Base-by-base conservation (phyloP, 2,329 filamentous ascomycete genomes). In the Aspergillus viridinutans region DNA sequence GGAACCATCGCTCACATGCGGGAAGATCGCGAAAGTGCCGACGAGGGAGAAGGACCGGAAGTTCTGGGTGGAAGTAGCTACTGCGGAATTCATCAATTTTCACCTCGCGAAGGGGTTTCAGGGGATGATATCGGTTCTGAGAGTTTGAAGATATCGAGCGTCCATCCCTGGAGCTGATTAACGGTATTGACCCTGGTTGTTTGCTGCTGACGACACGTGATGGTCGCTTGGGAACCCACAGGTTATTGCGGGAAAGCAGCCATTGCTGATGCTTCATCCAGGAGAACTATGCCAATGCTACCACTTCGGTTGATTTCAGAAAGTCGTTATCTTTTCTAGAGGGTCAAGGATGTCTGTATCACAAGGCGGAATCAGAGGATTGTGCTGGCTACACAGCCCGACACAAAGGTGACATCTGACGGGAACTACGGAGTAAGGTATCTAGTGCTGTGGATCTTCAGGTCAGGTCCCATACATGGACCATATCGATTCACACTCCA, bases 1-100 rank as follows among this genome's bases (percentile, higher is more conserved):
- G 56, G 64, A 90, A 90, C 88, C 88, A 90, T 61, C 81, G 83
- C 3, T 65, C 66, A 21, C 79, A 72, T 1, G 85, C 85, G 0
- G 85, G 83, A 1, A 87, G 67, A 9, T 73, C 51, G 26, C 62
- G 60, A 50, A 81, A 81, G 2, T 69, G 65, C 6, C 69, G 67
- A 32, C 72, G 69, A n/a, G 77, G 78, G 5, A 85, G 73, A 20
- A 86, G 69, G 9, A 79, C 70, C 1, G 87, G 87, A 20, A 69
- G 72, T 49, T 82, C 78, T 1, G 81, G 76, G 1, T 67, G 60
- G 65, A 88, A 85, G 38, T 80, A 85, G 38, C 72, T 61, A n/a
- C 76, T 62, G 26, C 78, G 80, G 66, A 90, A 89, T 14, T 65
- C 59, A 1, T 76, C 67, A 49, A 83, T 58, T 53, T 64, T 66